Evolutionary conservation across 2,329 filamentous ascomycete genomes (phyloP).

Genomic region (Chrysosphaeria jannelii): DNA sequence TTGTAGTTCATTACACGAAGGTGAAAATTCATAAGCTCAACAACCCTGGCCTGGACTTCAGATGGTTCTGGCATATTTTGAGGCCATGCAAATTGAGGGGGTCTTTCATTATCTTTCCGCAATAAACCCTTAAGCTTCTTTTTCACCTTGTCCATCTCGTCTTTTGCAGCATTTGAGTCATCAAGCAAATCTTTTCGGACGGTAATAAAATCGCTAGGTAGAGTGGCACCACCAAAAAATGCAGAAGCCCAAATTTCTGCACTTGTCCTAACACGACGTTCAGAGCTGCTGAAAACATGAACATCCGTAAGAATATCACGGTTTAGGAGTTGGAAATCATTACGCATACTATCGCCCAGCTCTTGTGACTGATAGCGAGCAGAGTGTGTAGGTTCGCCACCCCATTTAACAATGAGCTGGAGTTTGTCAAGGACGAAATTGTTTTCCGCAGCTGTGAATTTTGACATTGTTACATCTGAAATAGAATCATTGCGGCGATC

Average conservation of each 20-base stretch:
- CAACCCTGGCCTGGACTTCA: slow-evolving; percentile 69
- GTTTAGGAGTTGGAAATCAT: slow-evolving; percentile 80
- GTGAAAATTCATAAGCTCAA: slow-evolving; percentile 94
- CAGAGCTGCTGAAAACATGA: slow-evolving; percentile 82
- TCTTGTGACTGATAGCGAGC: slow-evolving; percentile 90
- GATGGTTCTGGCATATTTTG: slow-evolving; percentile 83
- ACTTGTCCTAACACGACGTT: slow-evolving; percentile 77
- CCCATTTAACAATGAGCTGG: slow-evolving; percentile 97
- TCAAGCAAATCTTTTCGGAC: slow-evolving; percentile 86
- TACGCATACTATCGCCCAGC: slow-evolving; percentile 81
- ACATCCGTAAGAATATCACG: slow-evolving; percentile 77
- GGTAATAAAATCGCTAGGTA: slow-evolving; percentile 61
- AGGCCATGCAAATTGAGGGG: slow-evolving; percentile 94
- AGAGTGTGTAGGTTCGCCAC: slow-evolving; percentile 89
- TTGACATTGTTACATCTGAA: slow-evolving; percentile 70
- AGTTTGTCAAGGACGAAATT: slow-evolving; percentile 83
- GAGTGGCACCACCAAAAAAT: slow-evolving; percentile 64
- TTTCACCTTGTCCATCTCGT: slow-evolving; percentile 99
- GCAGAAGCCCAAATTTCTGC: slow-evolving; percentile 85
- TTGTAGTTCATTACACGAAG: slow-evolving; percentile 86
- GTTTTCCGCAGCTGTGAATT: slow-evolving; percentile 79
- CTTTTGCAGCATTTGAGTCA: slow-evolving; percentile 93
- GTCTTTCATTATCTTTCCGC: slow-evolving; percentile 74
- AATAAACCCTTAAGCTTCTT: slow-evolving; percentile 91
- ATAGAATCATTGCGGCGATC: slow-evolving; percentile 53